Base-by-base conservation (phyloP, 805 yeast genomes). In the Pichia eremophila region DNA sequence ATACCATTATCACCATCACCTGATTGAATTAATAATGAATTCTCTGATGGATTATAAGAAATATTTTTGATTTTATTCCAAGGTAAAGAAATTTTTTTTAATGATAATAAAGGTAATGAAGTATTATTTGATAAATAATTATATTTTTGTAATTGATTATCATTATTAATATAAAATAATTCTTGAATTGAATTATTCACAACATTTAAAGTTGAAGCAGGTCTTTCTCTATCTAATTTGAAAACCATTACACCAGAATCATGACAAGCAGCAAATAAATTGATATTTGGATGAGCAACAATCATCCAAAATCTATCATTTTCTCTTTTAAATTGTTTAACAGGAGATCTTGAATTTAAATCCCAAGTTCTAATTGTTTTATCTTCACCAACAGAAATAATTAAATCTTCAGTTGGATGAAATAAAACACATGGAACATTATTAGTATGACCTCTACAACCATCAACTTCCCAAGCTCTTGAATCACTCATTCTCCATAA, bases 381-480 rank as follows among this genome's bases (percentile, higher is more conserved):
- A 69, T 93, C 99, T 65, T 93, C 98, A 56, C 95, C 85, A 40
- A 89, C 95, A 35, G 98, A 90, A 45, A 93, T 72, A 54, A 93
- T 89, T 62, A 91, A 72, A 58, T 93, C 96, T 67, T 88, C 93
- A 54, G 81, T 80, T 39, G 98, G 97, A 64, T 93, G 96, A 78
- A 95, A 95, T 45, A 85, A 71, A 37, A 87, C 89, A 65, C 93
- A 74, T 45, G 89, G 81, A 45, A 93, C 96, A 64, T 86, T 89
- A 61, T 90, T 90, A 29, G 96, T 86, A 67, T 93, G 99, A 48
- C 99, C 99, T 62, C 99, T 80, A 67, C 97, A 91, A 28, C 97
- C 86, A 64, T 93, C 99, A 50, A 95, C 95, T 67, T 95, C 99
- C 98, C 98, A 93, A 25, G 99, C 99, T 68, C 90, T 88, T 36